Conservation (phyloP, 805 yeast species). For the Ogataea pini region DNA sequence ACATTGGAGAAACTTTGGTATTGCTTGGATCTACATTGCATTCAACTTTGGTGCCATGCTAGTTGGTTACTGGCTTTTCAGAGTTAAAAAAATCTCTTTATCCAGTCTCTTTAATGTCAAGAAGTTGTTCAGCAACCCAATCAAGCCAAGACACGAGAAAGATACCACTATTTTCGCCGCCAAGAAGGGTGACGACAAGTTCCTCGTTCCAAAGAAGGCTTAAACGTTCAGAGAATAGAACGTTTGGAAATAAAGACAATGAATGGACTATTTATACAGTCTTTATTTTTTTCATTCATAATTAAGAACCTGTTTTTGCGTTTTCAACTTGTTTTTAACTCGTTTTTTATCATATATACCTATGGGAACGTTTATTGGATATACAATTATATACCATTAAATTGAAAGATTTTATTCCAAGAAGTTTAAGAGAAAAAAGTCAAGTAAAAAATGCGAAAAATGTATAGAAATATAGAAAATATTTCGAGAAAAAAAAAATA, state of each 20-base stretch:
- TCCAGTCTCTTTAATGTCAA: slow-evolving; percentile 35
- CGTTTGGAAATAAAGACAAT: slow-evolving; percentile 1
- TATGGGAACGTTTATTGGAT: slow-evolving; percentile 5
- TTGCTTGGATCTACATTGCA: slow-evolving; percentile 55
- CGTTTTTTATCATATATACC: slow-evolving; percentile 3
- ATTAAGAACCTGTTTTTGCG: slow-evolving; percentile 4
- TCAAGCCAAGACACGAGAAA: slow-evolving; percentile 46
- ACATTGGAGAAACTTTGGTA: slow-evolving; percentile 69
- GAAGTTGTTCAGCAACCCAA: slow-evolving; percentile 44
- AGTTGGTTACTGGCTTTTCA: slow-evolving; percentile 37
- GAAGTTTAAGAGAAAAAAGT: background rate
- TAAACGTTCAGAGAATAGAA: background rate
- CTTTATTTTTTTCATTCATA: slow-evolving; percentile 3
- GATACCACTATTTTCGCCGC: slow-evolving; percentile 44
- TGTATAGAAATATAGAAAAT: too few relatives aligned
- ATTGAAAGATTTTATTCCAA: slow-evolving; percentile 1
- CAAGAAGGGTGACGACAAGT: slow-evolving; percentile 41
- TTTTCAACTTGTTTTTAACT: background rate
- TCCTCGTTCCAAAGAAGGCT: slow-evolving; percentile 27
- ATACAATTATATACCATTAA: slow-evolving; percentile 1
- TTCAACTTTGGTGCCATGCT: slow-evolving; percentile 52
- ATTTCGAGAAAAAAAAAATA: too few relatives aligned
- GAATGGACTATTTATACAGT: background rate
- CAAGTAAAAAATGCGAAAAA: too few relatives aligned
- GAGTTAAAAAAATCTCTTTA: slow-evolving; percentile 40